Percentiles rank a stretch among this genome's conserved stretches.
Evolutionary conservation across 805 yeast genomes (phyloP).

Genomic region (Candida takata): DNA sequence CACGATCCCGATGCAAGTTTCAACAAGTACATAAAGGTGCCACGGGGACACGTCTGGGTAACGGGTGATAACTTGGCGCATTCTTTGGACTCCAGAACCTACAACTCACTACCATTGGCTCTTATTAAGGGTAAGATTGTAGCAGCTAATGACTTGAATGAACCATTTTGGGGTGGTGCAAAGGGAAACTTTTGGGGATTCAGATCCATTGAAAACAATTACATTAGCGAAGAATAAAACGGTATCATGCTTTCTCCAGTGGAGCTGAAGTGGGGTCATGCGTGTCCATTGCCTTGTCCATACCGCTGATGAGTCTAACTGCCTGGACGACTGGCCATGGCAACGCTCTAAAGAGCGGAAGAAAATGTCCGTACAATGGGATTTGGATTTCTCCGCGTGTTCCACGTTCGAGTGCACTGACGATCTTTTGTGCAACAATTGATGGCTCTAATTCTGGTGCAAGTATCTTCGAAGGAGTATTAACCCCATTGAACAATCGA

Average conservation of each 20-base stretch:
- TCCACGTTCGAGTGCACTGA: slow-evolving; percentile 52
- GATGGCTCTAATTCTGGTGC: slow-evolving; percentile 80
- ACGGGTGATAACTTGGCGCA: slow-evolving; percentile 91
- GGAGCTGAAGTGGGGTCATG: background rate
- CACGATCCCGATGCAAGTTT: slow-evolving; percentile 20
- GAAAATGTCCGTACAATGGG: slow-evolving; percentile 70
- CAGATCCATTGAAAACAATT: slow-evolving; percentile 48
- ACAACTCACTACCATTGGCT: slow-evolving; percentile 86
- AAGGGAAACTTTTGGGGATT: slow-evolving; percentile 42
- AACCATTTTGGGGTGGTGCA: slow-evolving; percentile 34
- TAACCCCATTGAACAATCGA: slow-evolving; percentile 61
- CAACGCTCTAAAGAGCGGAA: slow-evolving; percentile 63
- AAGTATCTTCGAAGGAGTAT: slow-evolving; percentile 63
- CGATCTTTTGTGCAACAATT: slow-evolving; percentile 54
- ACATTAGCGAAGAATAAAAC: slow-evolving; percentile 28
- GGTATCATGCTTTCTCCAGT: background rate
- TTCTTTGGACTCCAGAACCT: slow-evolving; percentile 83
- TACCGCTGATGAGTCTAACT: slow-evolving; percentile 36
- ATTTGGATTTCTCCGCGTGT: slow-evolving; percentile 59
- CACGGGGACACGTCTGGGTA: slow-evolving; percentile 94
- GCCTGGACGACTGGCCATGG: slow-evolving; percentile 59
- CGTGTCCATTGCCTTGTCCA: slow-evolving; percentile 36
- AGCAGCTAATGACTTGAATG: slow-evolving; percentile 55
- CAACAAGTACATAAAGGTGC: slow-evolving; percentile 61
- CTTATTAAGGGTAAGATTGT: slow-evolving; percentile 80